A percentile compares a stretch with the other conserved stretches of the same genome.
These are phyloP conservation scores for Thalassiosira profunda DNA, from an alignment of 108 stramenopile genomes.

Conservation along the genomic window DNA sequence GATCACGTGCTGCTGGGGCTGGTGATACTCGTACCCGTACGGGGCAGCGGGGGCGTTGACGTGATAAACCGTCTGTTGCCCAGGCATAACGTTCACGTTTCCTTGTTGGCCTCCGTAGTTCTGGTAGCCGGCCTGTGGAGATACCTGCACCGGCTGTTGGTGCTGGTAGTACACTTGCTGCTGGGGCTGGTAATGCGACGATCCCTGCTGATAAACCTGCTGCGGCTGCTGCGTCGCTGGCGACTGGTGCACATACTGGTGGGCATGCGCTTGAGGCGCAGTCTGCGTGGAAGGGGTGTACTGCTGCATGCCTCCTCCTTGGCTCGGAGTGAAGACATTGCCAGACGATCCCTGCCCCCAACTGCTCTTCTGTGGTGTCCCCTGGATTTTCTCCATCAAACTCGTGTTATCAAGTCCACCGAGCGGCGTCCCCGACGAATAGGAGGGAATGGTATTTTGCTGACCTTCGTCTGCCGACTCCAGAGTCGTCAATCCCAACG, in stretches of 20 bases:
- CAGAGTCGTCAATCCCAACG: conserved; percentile 39
- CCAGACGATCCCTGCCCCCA: background rate
- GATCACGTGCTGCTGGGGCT: conserved; percentile 41
- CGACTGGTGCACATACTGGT: too few species aligned
- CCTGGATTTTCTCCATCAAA: conserved; percentile 29
- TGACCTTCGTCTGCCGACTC: conserved; percentile 11
- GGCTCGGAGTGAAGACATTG: background rate
- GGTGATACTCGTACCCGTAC: conserved; percentile 57
- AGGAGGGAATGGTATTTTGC: background rate
- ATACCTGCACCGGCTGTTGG: background rate
- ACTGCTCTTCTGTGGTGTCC: background rate
- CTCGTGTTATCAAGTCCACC: conserved; percentile 14
- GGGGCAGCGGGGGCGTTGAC: conserved; percentile 48
- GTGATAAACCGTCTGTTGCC: conserved; percentile 65
- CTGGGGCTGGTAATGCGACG: conserved; percentile 11
- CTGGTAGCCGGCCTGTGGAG: too few species aligned
- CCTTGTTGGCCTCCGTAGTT: too few species aligned
- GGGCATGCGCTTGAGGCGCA: too few species aligned
- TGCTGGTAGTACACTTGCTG: conserved; percentile 36
- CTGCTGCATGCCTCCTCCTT: background rate
- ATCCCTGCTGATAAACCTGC: conserved; percentile 4
- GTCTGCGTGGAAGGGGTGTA: background rate
- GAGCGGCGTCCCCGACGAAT: background rate
- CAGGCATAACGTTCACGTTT: too few species aligned
- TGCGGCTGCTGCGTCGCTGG: background rate